Percentiles rank a stretch among this genome's conserved stretches.
Conservation (phyloP, 805 yeast species). For the Saccharomycopsis amapae region DNA sequence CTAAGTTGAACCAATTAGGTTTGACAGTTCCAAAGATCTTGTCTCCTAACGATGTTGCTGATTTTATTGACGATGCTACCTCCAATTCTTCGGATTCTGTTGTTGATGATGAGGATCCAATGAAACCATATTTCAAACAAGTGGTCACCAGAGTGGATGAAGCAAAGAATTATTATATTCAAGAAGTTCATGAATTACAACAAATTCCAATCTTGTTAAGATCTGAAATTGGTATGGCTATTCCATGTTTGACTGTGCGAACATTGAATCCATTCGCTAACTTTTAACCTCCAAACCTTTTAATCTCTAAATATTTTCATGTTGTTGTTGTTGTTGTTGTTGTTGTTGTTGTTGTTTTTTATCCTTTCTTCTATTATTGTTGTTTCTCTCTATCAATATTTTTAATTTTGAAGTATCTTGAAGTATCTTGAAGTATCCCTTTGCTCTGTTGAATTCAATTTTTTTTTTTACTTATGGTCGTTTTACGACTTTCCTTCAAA, state of each 20-base stretch:
- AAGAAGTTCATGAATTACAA: constrained; percentile 71
- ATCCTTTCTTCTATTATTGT: no score
- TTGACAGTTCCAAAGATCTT: constrained; percentile 41
- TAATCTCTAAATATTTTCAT: constrained; percentile 10
- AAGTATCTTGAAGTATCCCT: no score
- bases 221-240: constrained; percentile 91
- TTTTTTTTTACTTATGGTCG: no score
- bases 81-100: neutral
- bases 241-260: constrained; percentile 90
- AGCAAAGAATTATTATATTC: constrained; percentile 45
- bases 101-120: constrained; percentile 32
- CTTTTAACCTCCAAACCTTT: neutral
- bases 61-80: constrained; percentile 16
- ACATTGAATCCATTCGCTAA: constrained; percentile 76
- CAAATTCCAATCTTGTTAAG: constrained; percentile 80
- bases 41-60: constrained; percentile 26
- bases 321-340: no score
- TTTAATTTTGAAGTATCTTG: no score
- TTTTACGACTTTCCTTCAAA: no score
- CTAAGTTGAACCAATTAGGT: constrained; percentile 44
- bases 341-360: no score
- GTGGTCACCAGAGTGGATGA: constrained; percentile 57
- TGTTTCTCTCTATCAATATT: no score
- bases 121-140: constrained; percentile 51
- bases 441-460: no score